A percentile compares a stretch with the other conserved stretches of the same genome.
phyloP scores from a whole-genome alignment of 2,329 filamentous ascomycete species.

The Epichloe scottii region DNA sequence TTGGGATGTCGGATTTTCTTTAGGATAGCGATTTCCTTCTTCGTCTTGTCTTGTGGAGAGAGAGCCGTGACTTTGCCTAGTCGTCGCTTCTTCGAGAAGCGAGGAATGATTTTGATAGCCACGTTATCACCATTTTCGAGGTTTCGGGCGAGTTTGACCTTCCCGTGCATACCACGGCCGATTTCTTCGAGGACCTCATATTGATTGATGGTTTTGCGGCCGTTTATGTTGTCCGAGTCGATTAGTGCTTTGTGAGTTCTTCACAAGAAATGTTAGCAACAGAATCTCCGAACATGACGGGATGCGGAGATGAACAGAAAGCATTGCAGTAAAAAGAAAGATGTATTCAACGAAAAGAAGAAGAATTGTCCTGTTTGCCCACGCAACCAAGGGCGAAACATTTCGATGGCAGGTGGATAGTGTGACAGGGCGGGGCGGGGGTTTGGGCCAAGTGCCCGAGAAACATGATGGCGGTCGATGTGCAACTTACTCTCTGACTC shows the following conservation, averaged over 20 bases:
- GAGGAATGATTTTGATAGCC: constrained; percentile 96
- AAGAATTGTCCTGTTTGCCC: too few relatives aligned
- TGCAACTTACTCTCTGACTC: constrained; percentile 59
- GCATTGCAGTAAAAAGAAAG: background rate
- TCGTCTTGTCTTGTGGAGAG: constrained; percentile 65
- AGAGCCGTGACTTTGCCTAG: constrained; percentile 66
- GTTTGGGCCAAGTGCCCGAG: too few relatives aligned
- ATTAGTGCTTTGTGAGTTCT: constrained; percentile 85
- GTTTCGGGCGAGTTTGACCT: constrained; percentile 89
- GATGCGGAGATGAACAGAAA: background rate
- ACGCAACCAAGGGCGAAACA: too few relatives aligned
- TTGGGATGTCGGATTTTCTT: constrained; percentile 98
- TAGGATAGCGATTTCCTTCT: constrained; percentile 92
- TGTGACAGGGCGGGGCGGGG: background rate
- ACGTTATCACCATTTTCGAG: constrained; percentile 65
- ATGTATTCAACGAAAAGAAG: too few relatives aligned
- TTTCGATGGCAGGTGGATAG: background rate
- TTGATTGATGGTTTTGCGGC: constrained; percentile 92
- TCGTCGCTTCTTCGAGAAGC: constrained; percentile 84
- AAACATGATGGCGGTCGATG: background rate
- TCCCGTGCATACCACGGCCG: constrained; percentile 89
- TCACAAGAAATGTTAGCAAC: constrained; percentile 2
- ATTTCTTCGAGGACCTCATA: constrained; percentile 97
- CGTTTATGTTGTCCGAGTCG: constrained; percentile 77
- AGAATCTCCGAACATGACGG: background rate